These are phyloP conservation scores for Penicillium sp. DNA, from an alignment of 2,329 filamentous ascomycete species.

Conservation along the genomic window DNA sequence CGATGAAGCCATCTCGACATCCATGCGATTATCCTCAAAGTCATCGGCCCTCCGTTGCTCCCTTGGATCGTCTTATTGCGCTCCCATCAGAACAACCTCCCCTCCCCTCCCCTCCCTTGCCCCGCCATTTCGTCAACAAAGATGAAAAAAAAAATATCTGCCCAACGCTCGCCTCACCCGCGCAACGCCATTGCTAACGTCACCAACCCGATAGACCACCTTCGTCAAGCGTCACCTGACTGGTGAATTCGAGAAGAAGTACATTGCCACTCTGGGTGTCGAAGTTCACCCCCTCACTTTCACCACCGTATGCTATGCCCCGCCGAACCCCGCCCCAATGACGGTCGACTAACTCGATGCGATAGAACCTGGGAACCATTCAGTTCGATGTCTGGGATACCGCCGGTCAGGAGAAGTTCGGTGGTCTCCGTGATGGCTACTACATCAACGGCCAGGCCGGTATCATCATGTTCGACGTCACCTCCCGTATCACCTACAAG, in stretches of 20 bases:
- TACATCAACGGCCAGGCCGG: slow-evolving; percentile 99
- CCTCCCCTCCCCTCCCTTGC: slow-evolving; percentile 14
- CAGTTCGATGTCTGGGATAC: slow-evolving; percentile 99
- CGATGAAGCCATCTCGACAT: neutral
- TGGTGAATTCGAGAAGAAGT: slow-evolving; percentile 99
- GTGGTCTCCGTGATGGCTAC: slow-evolving; percentile 98
- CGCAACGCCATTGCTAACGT: slow-evolving; percentile 29
- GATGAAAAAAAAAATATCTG: slow-evolving; percentile 28
- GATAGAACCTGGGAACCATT: slow-evolving; percentile 86
- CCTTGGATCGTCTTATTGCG: slow-evolving; percentile 11
- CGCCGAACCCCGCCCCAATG: slow-evolving; percentile 38
- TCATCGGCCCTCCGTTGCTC: neutral
- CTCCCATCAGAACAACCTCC: slow-evolving; percentile 2
- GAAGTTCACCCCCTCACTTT: slow-evolving; percentile 98
- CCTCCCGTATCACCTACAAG: slow-evolving; percentile 99
- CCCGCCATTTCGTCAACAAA: slow-evolving; percentile 32
- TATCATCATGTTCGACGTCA: slow-evolving; percentile 99
- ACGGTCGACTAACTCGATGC: slow-evolving; percentile 31
- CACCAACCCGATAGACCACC: slow-evolving; percentile 71
- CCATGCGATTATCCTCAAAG: neutral
- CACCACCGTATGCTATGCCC: slow-evolving; percentile 90
- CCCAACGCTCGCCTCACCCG: slow-evolving; percentile 24
- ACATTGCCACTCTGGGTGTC: slow-evolving; percentile 99
- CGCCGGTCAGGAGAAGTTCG: slow-evolving; percentile 98
- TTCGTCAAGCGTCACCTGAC: slow-evolving; percentile 99